Evolutionary conservation across 1,284 basidiomycete species (phyloP), one percentile per base, ranked within the genome.

Genomic region (Thecaphora frezii): DNA sequence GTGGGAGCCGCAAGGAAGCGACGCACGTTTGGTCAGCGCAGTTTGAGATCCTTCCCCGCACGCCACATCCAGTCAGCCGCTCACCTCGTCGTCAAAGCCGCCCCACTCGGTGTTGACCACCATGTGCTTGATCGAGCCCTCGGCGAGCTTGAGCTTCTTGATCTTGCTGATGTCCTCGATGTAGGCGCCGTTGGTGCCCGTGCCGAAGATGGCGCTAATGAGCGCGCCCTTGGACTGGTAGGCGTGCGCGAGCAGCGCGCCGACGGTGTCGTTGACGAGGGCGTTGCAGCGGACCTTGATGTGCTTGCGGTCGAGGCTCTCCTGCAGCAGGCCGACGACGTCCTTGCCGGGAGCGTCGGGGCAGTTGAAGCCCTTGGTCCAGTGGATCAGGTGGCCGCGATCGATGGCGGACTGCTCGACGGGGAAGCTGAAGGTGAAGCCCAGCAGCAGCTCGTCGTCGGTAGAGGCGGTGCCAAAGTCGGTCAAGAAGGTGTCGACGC

Each of bases 171-270:
- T 83, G 69, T 89, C 84, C 80, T 97, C 94, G 43, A 98, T 86
- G 81, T 93, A 97, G 12, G 94, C 96, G 42, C 94, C 94, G 78
- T 98, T 98, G 8, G 96, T 98, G 12, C 94, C 96, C 0, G 96
- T 98, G 24, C 94, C 94, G 76, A 97, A 97, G 75, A 97, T 98
- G 62, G 88, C 65, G 62, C 91, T 94, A 23, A 93, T 83, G 9
- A 63, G 58, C 62, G 91, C 93, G 14, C 89, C 89, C 19, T 93
- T 93, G 21, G 87, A 85, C 46, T 89, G 89, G 78, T 98, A 98
- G 24, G 92, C 90, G 51, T 91, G 86, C 10, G 93, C 94, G 38
- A 98, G 83, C 36, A 97, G 85, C 1, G 94, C 90, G 30, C 94
- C 94, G 38, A 97, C 93, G 21, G 94, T 78, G 46, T 97, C 94